phyloP scores from a whole-genome alignment of 257 asterid genomes.

The Cruciata laevipes region DNA sequence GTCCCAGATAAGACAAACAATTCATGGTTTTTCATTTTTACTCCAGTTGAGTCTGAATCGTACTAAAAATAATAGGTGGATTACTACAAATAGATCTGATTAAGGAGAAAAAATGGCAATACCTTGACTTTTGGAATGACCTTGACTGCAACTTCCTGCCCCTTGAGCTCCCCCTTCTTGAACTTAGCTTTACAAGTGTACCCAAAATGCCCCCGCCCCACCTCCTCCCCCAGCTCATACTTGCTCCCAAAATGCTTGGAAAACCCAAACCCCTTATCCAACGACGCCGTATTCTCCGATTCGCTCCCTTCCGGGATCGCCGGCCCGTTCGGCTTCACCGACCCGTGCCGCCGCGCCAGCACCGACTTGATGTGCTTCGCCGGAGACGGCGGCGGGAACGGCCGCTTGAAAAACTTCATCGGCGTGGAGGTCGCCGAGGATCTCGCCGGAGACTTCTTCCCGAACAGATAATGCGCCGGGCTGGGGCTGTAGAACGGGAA shows the following conservation, averaged over 20 bases:
- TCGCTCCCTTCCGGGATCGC: conserved; percentile 63
- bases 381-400: conserved; percentile 95
- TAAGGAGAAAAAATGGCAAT: conserved; percentile 10
- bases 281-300: conserved; percentile 35
- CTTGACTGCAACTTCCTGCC: conserved; percentile 85
- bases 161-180: conserved; percentile 80
- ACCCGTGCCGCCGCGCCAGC: conserved; percentile 78
- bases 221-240: conserved; percentile 89
- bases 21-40: background rate
- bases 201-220: conserved; percentile 96
- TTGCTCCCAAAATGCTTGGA: conserved; percentile 65
- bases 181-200: conserved; percentile 80
- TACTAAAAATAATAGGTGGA: background rate
- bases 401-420: conserved; percentile 62
- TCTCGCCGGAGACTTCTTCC: conserved; percentile 85
- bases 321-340: conserved; percentile 71
- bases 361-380: conserved; percentile 88
- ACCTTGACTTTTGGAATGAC: conserved; percentile 93
- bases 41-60: background rate
- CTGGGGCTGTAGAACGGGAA: conserved; percentile 94
- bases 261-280: conserved; percentile 83
- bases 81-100: conserved; percentile 23
- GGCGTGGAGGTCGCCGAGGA: conserved; percentile 68
- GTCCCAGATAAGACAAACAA: conserved; percentile 2
- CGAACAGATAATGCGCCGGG: conserved; percentile 73